Percentiles rank a stretch among this genome's conserved stretches.
Conservation (phyloP, 768 basidiomycete genomes). For the Vararia minispora region DNA sequence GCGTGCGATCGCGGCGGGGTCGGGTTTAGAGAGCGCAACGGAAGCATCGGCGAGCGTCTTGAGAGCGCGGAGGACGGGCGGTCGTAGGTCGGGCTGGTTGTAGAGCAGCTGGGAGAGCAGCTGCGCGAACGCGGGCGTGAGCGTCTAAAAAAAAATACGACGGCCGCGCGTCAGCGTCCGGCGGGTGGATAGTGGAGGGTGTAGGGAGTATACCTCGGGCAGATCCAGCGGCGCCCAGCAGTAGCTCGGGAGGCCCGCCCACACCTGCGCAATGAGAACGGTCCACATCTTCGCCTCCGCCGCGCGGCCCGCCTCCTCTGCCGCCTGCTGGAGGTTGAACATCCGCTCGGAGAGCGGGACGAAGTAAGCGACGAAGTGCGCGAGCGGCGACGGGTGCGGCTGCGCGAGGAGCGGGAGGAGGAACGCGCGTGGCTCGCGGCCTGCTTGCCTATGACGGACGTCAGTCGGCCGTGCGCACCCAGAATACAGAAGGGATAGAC, state of each 20-base stretch:
- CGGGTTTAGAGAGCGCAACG: constrained; percentile 34
- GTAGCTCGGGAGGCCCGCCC: constrained; percentile 87
- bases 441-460: constrained; percentile 50
- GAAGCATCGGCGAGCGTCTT: constrained; percentile 79
- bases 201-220: constrained; percentile 35
- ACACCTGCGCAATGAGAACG: constrained; percentile 86
- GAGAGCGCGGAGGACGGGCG: constrained; percentile 72
- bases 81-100: constrained; percentile 73
- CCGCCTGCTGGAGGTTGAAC: constrained; percentile 78
- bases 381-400: constrained; percentile 68
- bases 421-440: constrained; percentile 80
- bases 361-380: constrained; percentile 83
- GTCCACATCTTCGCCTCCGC: constrained; percentile 94
- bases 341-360: constrained; percentile 90
- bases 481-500: too few relatives aligned
- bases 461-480: too few relatives aligned
- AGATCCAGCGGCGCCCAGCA: constrained; percentile 76
- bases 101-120: constrained; percentile 93
- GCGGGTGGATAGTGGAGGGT: background rate
- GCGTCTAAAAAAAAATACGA: constrained; percentile 34
- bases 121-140: constrained; percentile 71
- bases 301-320: constrained; percentile 58
- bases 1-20: constrained; percentile 19
- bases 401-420: constrained; percentile 79
- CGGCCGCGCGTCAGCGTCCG: background rate